phyloP scores from a whole-genome alignment of 805 yeast species.

The Wickerhamiella azyma region DNA sequence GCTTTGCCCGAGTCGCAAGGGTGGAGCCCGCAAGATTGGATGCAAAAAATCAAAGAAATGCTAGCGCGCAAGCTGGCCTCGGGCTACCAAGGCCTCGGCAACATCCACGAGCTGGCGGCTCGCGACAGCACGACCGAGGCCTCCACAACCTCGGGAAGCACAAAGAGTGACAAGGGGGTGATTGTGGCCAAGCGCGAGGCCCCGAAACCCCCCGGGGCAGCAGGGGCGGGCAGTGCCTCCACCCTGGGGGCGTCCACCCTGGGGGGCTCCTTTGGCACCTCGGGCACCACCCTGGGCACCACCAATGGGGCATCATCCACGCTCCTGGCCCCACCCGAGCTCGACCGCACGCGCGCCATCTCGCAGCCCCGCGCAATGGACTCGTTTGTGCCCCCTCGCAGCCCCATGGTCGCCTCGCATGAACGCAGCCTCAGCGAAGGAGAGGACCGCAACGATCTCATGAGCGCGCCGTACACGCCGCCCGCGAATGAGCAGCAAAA shows the following conservation, averaged over 20 bases:
- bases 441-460: conserved; percentile 22
- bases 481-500: not conserved
- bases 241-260: too few relatives aligned
- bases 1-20: conserved; percentile 25
- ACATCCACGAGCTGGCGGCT: conserved; percentile 32
- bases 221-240: not conserved
- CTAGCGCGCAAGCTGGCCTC: conserved; percentile 38
- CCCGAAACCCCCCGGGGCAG: conserved; percentile 12
- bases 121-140: not conserved
- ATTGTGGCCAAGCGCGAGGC: conserved; percentile 10
- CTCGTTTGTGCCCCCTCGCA: conserved; percentile 2
- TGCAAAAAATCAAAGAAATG: conserved; percentile 38
- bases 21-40: conserved; percentile 56
- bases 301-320: too few relatives aligned
- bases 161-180: not conserved
- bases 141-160: not conserved
- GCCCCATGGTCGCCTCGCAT: conserved; percentile 12
- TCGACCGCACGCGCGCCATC: conserved; percentile 3
- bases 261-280: too few relatives aligned
- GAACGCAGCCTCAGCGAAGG: conserved; percentile 26
- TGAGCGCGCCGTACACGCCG: conserved; percentile 8
- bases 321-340: not conserved
- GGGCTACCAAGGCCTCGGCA: conserved; percentile 34
- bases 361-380: conserved; percentile 8
- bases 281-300: too few relatives aligned